phyloP scores from a whole-genome alignment of 192 early-diverging fungal genomes.

The Backusella westeae region DNA sequence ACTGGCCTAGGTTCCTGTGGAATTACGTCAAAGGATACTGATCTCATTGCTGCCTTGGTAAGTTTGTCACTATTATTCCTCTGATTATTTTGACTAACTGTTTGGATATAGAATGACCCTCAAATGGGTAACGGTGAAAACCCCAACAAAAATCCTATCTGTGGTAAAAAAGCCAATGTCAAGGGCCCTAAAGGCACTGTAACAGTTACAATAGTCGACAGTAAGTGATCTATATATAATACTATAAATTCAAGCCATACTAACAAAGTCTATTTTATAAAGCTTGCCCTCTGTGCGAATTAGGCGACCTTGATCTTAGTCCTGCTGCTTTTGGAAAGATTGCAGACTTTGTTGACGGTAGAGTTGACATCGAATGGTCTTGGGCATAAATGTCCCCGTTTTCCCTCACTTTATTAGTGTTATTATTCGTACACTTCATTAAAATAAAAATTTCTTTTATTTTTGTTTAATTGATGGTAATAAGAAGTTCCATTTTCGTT shows the following conservation, averaged over 20 bases:
- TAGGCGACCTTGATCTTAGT: constrained; percentile 45
- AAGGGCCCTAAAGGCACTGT: constrained; percentile 47
- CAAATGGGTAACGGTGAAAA: constrained; percentile 49
- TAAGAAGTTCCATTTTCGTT: too few relatives aligned
- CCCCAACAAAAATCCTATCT: constrained; percentile 41
- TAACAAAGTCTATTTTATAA: background rate
- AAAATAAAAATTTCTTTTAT: too few relatives aligned
- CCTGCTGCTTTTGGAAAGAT: constrained; percentile 44
- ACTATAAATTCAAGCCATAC: too few relatives aligned
- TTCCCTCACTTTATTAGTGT: too few relatives aligned
- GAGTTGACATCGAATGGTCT: constrained; percentile 39
- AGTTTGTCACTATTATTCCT: too few relatives aligned
- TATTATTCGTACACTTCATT: too few relatives aligned
- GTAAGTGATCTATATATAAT: background rate
- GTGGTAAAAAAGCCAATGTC: constrained; percentile 47
- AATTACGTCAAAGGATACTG: constrained; percentile 34
- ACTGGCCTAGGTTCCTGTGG: constrained; percentile 54
- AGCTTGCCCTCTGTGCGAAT: constrained; percentile 42
- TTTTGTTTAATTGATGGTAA: too few relatives aligned
- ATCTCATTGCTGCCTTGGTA: constrained; percentile 48
- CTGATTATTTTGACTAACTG: too few relatives aligned
- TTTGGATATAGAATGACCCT: constrained; percentile 35
- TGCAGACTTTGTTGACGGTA: constrained; percentile 26
- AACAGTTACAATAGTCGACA: constrained; percentile 49
- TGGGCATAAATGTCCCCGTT: constrained; percentile 17